Percentiles rank a stretch among this genome's conserved stretches.
Evolutionary conservation across 371 early-diverging fungal genomes (phyloP).

Genomic region (Rhizopus sp.): DNA sequence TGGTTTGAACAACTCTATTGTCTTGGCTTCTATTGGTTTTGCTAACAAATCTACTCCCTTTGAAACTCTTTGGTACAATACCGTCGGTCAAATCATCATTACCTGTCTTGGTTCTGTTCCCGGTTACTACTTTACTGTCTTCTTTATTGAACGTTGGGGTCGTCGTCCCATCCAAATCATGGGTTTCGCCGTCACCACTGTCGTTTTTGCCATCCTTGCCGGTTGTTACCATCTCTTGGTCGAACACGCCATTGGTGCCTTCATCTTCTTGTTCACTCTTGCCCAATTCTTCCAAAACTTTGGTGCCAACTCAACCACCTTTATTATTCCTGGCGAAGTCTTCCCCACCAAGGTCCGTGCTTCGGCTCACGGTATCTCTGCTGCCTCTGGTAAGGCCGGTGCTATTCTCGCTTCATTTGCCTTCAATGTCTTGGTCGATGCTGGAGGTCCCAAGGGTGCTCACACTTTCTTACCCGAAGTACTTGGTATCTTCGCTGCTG

Average conservation of each 20-base stretch:
- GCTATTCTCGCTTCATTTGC: slow-evolving; percentile 64
- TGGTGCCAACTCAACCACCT: slow-evolving; percentile 91
- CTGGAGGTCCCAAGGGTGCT: slow-evolving; percentile 50
- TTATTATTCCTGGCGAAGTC: slow-evolving; percentile 88
- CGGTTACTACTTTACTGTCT: slow-evolving; percentile 86
- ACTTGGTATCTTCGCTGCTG: slow-evolving; percentile 67
- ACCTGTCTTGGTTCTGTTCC: slow-evolving; percentile 84
- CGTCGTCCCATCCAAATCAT: slow-evolving; percentile 81
- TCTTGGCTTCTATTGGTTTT: slow-evolving; percentile 75
- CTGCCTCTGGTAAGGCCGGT: slow-evolving; percentile 87
- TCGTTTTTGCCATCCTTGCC: slow-evolving; percentile 77
- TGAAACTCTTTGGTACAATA: slow-evolving; percentile 58
- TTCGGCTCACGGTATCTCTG: slow-evolving; percentile 88
- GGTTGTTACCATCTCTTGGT: slow-evolving; percentile 63
- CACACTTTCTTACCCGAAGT: slow-evolving; percentile 69
- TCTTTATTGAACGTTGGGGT: slow-evolving; percentile 77
- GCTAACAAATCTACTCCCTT: slow-evolving; percentile 53
- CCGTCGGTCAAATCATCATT: slow-evolving; percentile 83
- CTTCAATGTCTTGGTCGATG: slow-evolving; percentile 62
- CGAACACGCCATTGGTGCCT: slow-evolving; percentile 60
- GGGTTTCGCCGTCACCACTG: slow-evolving; percentile 74
- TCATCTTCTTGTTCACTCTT: slow-evolving; percentile 73
- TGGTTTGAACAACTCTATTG: slow-evolving; percentile 77
- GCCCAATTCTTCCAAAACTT: slow-evolving; percentile 86
- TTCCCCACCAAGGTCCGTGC: slow-evolving; percentile 90